Conservation (phyloP, 176 grass and related monocot species). For the Aegilops sharonensis region DNA sequence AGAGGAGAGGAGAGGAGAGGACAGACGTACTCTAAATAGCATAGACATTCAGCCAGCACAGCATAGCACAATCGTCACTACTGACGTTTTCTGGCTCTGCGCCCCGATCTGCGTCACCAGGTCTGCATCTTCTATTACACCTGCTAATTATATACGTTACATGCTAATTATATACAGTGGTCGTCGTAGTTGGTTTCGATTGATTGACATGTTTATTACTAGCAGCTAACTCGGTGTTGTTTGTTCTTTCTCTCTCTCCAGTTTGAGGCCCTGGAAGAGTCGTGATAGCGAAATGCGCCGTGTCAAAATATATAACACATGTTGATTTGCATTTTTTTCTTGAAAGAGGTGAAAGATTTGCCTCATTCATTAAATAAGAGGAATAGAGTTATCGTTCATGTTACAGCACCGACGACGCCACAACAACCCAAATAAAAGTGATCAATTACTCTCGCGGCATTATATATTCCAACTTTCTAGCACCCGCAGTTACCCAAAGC, state of each 20-base stretch:
- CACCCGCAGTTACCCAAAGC: too few species aligned
- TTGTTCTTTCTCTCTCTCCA: background rate
- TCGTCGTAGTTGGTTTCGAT: background rate
- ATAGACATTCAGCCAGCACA: background rate
- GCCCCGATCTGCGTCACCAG: background rate
- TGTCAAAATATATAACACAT: too few species aligned
- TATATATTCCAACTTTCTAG: too few species aligned
- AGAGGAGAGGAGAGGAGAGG: background rate
- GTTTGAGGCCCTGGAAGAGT: background rate
- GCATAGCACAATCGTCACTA: slow-evolving; percentile 1
- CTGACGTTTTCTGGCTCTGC: background rate
- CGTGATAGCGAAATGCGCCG: background rate
- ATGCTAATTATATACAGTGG: background rate
- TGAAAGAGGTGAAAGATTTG: too few species aligned
- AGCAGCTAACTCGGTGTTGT: background rate
- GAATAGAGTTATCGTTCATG: too few species aligned
- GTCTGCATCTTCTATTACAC: background rate
- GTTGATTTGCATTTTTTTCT: too few species aligned
- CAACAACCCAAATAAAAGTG: too few species aligned
- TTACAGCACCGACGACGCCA: too few species aligned
- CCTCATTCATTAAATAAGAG: too few species aligned
- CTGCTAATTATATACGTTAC: background rate
- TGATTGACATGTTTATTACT: background rate
- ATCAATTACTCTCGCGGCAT: too few species aligned
- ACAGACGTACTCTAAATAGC: background rate